Evolutionary conservation across 345 rosid genomes (phyloP).

Genomic region (Murraya paniculata): DNA sequence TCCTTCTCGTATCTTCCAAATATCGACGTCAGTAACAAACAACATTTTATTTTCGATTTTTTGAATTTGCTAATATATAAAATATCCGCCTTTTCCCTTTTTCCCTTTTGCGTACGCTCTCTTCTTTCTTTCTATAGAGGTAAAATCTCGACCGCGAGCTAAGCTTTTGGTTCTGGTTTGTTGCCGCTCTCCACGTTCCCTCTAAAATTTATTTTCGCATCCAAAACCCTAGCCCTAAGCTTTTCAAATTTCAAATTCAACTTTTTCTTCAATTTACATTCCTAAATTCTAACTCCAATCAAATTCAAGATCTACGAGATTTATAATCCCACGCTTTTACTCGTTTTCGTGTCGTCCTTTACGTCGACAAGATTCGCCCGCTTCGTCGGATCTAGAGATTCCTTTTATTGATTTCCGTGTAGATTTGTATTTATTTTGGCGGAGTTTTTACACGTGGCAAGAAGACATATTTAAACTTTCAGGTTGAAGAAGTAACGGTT

Average conservation of each 20-base stretch:
- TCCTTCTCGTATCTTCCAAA: constrained; percentile 45
- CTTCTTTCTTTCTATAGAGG: constrained; percentile 29
- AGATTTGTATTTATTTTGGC: constrained; percentile 17
- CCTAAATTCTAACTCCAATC: not conserved
- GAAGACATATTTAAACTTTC: not conserved
- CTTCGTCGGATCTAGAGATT: constrained; percentile 15
- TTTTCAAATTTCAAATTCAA: constrained; percentile 2
- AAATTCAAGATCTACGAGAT: constrained; percentile 41
- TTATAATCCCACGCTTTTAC: constrained; percentile 17
- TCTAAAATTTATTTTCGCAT: constrained; percentile 26
- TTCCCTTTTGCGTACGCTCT: constrained; percentile 9
- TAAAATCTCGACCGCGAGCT: constrained; percentile 59
- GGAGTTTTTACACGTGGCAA: constrained; percentile 11
- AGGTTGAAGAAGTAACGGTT: constrained; percentile 15
- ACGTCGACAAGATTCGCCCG: not conserved
- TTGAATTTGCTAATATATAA: not conserved
- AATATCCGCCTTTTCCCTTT: not conserved
- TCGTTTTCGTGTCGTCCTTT: not conserved
- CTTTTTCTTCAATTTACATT: not conserved
- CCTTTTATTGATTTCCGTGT: constrained; percentile 11
- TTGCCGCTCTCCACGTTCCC: constrained; percentile 65
- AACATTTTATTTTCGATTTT: constrained; percentile 1
- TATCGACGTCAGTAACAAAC: constrained; percentile 28
- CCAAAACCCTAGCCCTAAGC: constrained; percentile 48
- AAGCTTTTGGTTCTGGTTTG: constrained; percentile 44